phyloP scores from a whole-genome alignment of 1,284 basidiomycete genomes.

The Fomes fomentarius region DNA sequence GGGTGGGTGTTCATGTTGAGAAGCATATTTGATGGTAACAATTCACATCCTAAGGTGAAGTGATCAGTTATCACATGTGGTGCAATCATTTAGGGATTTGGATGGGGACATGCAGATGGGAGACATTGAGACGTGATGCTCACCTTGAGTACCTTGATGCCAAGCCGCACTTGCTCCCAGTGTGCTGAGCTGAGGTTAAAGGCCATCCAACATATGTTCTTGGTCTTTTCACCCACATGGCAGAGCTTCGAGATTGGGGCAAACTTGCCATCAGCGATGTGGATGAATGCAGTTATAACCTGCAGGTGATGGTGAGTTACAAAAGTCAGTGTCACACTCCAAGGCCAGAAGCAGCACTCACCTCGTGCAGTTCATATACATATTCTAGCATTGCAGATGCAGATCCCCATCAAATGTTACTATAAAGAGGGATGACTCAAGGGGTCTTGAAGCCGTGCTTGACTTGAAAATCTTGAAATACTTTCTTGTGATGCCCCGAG shows the following conservation, averaged over 20 bases:
- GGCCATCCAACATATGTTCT: not conserved
- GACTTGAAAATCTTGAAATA: not conserved
- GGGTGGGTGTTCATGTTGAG: not conserved
- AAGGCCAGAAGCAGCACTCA: not conserved
- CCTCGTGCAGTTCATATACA: not conserved
- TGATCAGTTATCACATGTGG: too few species aligned
- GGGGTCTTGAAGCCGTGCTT: not conserved
- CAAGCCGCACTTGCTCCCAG: not conserved
- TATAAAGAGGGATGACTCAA: not conserved
- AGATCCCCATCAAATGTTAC: not conserved
- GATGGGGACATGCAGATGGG: too few species aligned
- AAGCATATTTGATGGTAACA: slow-evolving; percentile 4
- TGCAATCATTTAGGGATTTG: too few species aligned
- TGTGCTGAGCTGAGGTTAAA: not conserved
- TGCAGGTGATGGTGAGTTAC: not conserved
- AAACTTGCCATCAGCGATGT: not conserved
- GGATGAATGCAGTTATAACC: not conserved
- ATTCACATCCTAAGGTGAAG: not conserved
- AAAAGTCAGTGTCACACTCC: not conserved
- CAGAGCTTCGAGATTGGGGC: not conserved
- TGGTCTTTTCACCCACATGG: not conserved
- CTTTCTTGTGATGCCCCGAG: not conserved
- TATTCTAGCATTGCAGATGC: not conserved
- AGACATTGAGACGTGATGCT: too few species aligned
- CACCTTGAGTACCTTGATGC: not conserved